phyloP scores from a whole-genome alignment of 2,329 filamentous ascomycete genomes.

The Xylariomycetidae sp. region DNA sequence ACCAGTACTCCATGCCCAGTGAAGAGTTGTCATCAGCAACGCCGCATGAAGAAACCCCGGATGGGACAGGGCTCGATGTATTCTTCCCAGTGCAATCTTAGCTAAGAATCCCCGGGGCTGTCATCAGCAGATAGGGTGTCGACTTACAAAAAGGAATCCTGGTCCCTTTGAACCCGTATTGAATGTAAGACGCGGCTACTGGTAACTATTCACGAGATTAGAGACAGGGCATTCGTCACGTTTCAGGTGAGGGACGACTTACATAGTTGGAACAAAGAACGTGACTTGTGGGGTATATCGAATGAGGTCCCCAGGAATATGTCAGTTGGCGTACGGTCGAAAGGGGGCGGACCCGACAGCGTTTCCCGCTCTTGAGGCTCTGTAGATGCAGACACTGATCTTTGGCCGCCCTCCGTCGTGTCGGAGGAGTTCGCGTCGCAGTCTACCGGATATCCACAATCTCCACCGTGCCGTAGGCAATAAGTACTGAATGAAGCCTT shows the following conservation, averaged over 20 bases:
- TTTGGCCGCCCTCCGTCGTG: slow-evolving; percentile 10
- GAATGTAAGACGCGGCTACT: slow-evolving; percentile 36
- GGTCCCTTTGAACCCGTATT: slow-evolving; percentile 30
- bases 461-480: slow-evolving; percentile 38
- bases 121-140: slow-evolving; percentile 1
- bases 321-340: slow-evolving; percentile 20
- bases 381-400: slow-evolving; percentile 15
- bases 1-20: slow-evolving; percentile 40
- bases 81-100: too few relatives aligned
- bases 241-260: slow-evolving; percentile 19
- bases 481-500: slow-evolving; percentile 31
- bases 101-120: too few relatives aligned
- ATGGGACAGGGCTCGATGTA: slow-evolving; percentile 37
- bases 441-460: slow-evolving; percentile 31
- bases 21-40: slow-evolving; percentile 37
- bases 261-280: slow-evolving; percentile 32
- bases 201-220: slow-evolving; percentile 31
- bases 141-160: slow-evolving; percentile 29
- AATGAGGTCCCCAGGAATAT: slow-evolving; percentile 24
- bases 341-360: slow-evolving; percentile 9
- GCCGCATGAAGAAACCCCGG: slow-evolving; percentile 40
- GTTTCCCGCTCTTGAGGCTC: slow-evolving; percentile 16
- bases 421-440: slow-evolving; percentile 15
- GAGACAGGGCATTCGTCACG: slow-evolving; percentile 2
- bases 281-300: slow-evolving; percentile 28